Conservation (phyloP, 2,329 filamentous ascomycete species). For the Rhytidhysteron rufulum region DNA sequence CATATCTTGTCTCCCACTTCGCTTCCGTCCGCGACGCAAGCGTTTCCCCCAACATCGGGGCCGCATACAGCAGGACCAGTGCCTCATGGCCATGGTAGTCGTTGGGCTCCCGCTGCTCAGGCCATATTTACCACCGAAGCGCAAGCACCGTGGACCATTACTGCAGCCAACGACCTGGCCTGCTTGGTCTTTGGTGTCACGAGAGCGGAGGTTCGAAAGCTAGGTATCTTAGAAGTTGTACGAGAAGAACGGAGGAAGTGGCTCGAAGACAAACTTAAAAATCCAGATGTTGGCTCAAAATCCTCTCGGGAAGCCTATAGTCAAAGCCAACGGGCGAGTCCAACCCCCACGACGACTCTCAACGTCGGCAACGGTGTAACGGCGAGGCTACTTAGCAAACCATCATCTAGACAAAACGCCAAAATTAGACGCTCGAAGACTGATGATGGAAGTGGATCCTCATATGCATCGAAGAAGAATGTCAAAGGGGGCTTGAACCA, state of each 20-base stretch:
- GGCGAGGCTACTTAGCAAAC: conserved; percentile 81
- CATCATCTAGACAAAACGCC: conserved; percentile 56
- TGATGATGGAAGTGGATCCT: conserved; percentile 55
- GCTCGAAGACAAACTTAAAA: conserved; percentile 79
- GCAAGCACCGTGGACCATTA: conserved; percentile 87
- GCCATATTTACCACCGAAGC: conserved; percentile 97
- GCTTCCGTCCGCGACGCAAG: conserved; percentile 35
- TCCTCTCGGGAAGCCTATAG: conserved; percentile 22
- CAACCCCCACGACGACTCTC: conserved; percentile 39
- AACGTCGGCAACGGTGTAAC: conserved; percentile 81
- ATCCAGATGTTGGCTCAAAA: conserved; percentile 52
- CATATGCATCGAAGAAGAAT: conserved; percentile 40
- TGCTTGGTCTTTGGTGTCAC: conserved; percentile 99
- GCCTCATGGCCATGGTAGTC: conserved; percentile 79
- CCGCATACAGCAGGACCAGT: conserved; percentile 37
- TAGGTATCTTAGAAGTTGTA: conserved; percentile 93
- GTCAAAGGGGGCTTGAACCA: conserved; percentile 62
- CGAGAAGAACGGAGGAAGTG: conserved; percentile 83
- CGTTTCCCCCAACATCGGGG: conserved; percentile 28
- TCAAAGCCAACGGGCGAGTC: conserved; percentile 31
- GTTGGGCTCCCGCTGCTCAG: conserved; percentile 87
- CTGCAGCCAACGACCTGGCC: conserved; percentile 92
- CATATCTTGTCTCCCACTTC: conserved; percentile 45
- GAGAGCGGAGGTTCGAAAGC: conserved; percentile 87
- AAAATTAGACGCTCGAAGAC: conserved; percentile 60